These are phyloP conservation scores for Phytophthora hybrid DNA, from an alignment of 352 stramenopile genomes.

Conservation along the genomic window DNA sequence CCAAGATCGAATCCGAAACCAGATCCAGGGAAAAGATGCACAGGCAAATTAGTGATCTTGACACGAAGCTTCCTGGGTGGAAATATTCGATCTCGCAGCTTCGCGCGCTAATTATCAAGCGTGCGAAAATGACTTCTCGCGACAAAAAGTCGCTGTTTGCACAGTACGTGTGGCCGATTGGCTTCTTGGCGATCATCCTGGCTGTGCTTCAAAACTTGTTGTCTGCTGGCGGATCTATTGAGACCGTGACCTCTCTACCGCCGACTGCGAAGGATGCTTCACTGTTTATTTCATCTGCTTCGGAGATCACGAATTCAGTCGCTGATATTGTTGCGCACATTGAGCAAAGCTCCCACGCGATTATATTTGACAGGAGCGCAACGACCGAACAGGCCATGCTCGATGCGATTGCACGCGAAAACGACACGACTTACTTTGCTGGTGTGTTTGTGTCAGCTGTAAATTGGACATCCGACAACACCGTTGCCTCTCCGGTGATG, in stretches of 20 bases:
- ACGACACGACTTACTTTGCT: conserved; percentile 63
- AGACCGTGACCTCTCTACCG: conserved; percentile 61
- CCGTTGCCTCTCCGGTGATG: conserved; percentile 18
- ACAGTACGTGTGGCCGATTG: conserved; percentile 79
- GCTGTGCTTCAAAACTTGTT: conserved; percentile 51
- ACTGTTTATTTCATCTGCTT: conserved; percentile 52
- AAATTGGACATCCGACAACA: conserved; percentile 34
- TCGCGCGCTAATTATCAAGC: conserved; percentile 61
- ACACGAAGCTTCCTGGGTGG: conserved; percentile 32
- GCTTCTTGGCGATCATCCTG: conserved; percentile 67
- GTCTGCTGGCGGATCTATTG: conserved; percentile 40
- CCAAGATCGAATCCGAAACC: conserved; percentile 18
- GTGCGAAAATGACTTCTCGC: conserved; percentile 58
- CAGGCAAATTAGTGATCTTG: conserved; percentile 4
- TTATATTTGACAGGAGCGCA: conserved; percentile 43
- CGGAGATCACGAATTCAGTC: conserved; percentile 34
- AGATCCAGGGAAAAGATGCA: conserved; percentile 23
- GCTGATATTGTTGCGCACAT: conserved; percentile 46
- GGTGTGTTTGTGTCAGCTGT: conserved; percentile 62
- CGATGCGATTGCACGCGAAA: conserved; percentile 45
- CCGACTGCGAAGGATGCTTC: conserved; percentile 46
- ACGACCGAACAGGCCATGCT: conserved; percentile 50
- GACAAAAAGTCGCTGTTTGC: conserved; percentile 71
- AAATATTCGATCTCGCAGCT: conserved; percentile 56
- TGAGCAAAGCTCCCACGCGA: conserved; percentile 22